Evolutionary conservation across 2,329 filamentous ascomycete species (phyloP), one percentile per base, ranked within the genome.

Genomic region (Sporothrix humicola): DNA sequence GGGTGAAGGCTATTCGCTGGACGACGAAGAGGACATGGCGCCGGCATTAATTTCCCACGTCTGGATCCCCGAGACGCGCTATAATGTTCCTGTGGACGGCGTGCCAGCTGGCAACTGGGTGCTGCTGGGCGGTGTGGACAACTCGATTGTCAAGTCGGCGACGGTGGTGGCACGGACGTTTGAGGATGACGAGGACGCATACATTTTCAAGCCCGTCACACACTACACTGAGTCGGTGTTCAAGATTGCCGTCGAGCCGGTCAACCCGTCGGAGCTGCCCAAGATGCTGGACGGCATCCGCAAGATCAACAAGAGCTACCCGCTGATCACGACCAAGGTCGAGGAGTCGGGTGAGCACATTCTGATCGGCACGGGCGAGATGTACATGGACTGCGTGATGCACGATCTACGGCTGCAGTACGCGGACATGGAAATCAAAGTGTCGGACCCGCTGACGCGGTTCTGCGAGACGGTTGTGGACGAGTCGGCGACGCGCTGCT

Each of bases 371-470:
- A 99, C 96, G 0, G 96, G 96, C 74, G 96, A 99, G 82, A 86
- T 99, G n/a, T 99, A 99, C 84, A 98, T 99, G 95, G 96, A 99
- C 81, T 99, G 96, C 79, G 95, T 99, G 3, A 87, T 99, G 63
- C 96, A 99, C 81, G 96, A 99, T 80, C 87, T 99, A 65, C 92
- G 96, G 72, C 89, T 91, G 56, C 83, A 98, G n/a, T 99, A 98
- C 80, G 95, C 96, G 15, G 95, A 98, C 79, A 99, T 99, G 96
- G 96, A 99, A 81, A 93, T 99, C 83, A 98, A 98, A 83, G 94
- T 99, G 68, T 99, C 96, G 0, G 96, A 99, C 80, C 96, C 96
- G 0, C 95, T 99, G 59, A 98, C 96, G 17, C 89, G 96, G 66
- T 99, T 99, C 86, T 98, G 94, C 83, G 96, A 99, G 84, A 99